Percentiles rank a stretch among this genome's conserved stretches.
Evolutionary conservation across 345 rosid species (phyloP).

Genomic region (Eutrema yunnanense): DNA sequence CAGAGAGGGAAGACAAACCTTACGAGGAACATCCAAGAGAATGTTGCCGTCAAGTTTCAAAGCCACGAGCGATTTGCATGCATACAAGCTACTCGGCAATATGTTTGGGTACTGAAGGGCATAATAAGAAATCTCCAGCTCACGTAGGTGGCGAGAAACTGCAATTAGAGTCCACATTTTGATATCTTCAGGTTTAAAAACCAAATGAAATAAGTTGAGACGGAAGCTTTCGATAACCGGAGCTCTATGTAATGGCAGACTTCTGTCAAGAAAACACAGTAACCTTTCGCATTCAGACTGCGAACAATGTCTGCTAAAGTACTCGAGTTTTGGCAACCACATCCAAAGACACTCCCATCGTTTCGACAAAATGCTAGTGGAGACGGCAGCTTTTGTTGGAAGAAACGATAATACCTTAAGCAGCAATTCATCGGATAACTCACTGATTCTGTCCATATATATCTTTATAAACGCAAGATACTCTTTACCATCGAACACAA

Average conservation of each 20-base stretch:
- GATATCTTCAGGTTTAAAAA: not conserved
- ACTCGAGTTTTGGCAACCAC: conserved; percentile 6
- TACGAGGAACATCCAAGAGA: not conserved
- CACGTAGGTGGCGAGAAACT: not conserved
- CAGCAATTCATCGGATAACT: not conserved
- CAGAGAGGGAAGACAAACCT: not conserved
- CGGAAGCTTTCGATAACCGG: not conserved
- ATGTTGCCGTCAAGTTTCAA: not conserved
- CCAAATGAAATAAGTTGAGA: not conserved
- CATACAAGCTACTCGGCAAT: not conserved
- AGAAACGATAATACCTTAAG: not conserved
- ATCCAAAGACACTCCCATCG: not conserved
- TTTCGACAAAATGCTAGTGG: not conserved
- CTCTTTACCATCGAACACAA: not conserved
- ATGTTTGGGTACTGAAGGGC: not conserved
- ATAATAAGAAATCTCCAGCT: not conserved
- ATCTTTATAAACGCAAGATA: not conserved
- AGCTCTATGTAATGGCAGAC: not conserved
- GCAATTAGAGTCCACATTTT: not conserved
- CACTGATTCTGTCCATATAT: not conserved
- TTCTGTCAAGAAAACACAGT: not conserved
- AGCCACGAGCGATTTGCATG: not conserved
- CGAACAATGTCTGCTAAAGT: no score
- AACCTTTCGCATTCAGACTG: not conserved
- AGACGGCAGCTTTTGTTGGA: not conserved